Percentiles rank a stretch among this genome's conserved stretches.
phyloP scores from a whole-genome alignment of 2,329 filamentous ascomycete genomes.

The Phaeosphaeriaceae sp. region DNA sequence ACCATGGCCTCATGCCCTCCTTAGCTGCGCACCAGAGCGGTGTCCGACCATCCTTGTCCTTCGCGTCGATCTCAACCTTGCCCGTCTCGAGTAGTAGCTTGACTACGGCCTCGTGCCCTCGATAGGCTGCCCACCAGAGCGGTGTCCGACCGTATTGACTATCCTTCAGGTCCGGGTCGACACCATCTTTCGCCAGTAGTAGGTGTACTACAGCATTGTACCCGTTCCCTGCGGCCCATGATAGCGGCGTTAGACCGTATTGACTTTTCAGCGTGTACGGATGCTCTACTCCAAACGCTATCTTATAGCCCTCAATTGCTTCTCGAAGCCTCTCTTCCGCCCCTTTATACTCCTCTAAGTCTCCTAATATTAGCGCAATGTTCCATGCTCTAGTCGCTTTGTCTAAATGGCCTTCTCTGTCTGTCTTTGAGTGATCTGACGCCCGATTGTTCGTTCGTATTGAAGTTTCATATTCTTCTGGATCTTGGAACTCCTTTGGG shows the following conservation, averaged over 20 bases:
- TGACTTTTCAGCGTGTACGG: constrained; percentile 2
- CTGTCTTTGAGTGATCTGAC: neutral
- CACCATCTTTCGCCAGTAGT: neutral
- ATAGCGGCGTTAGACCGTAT: neutral
- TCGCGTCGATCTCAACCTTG: no score
- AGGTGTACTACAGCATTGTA: constrained; percentile 2
- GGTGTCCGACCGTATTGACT: no score
- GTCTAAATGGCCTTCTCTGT: constrained; percentile 1
- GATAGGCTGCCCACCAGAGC: no score
- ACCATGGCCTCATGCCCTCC: no score
- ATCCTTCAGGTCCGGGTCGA: neutral
- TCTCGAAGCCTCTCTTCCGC: constrained; percentile 6
- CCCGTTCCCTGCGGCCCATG: constrained; percentile 6
- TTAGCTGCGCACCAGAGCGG: no score
- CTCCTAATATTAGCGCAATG: constrained; percentile 9
- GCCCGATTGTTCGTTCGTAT: no score
- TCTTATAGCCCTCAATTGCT: constrained; percentile 3
- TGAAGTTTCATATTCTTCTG: constrained; percentile 2
- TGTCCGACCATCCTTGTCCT: no score
- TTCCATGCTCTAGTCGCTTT: constrained; percentile 9
- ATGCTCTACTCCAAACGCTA: constrained; percentile 5
- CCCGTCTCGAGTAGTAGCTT: no score
- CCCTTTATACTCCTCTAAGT: neutral
- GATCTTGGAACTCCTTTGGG: neutral
- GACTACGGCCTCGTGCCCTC: no score